Conservation (phyloP, 2,329 filamentous ascomycete species). For the Aureobasidium sp. region DNA sequence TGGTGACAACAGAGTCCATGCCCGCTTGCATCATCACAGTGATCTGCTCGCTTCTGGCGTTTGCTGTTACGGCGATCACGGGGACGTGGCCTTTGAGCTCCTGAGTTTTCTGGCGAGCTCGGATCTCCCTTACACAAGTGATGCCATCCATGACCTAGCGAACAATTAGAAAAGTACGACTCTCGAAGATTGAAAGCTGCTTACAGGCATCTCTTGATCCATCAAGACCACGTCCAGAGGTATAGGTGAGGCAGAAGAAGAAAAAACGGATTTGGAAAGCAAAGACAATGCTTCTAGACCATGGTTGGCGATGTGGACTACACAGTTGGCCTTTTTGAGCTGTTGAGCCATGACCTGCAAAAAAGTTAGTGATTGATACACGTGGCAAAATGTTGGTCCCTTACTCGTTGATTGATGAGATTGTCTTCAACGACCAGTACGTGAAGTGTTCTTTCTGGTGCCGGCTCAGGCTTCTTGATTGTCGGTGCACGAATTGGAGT, state of each 20-base stretch:
- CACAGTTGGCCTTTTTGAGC: constrained; percentile 24
- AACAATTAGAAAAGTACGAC: too few species aligned
- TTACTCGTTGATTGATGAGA: constrained; percentile 27
- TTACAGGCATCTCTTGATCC: constrained; percentile 61
- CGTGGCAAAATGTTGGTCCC: too few species aligned
- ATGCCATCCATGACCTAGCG: constrained; percentile 71
- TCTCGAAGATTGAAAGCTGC: too few species aligned
- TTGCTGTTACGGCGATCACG: constrained; percentile 67
- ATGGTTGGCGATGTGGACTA: constrained; percentile 24
- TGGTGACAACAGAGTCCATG: constrained; percentile 28
- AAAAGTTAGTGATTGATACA: neutral
- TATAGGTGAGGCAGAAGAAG: constrained; percentile 5
- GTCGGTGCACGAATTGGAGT: neutral
- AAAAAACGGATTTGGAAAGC: constrained; percentile 20
- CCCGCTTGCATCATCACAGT: constrained; percentile 22
- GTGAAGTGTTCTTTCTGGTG: constrained; percentile 24
- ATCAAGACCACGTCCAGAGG: constrained; percentile 13
- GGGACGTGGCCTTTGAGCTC: constrained; percentile 57
- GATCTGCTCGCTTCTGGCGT: constrained; percentile 51
- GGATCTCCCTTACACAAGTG: constrained; percentile 59
- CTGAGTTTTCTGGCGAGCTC: constrained; percentile 49
- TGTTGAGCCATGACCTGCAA: constrained; percentile 24
- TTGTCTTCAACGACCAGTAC: constrained; percentile 27
- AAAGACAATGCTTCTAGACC: constrained; percentile 26
- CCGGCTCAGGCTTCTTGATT: neutral